phyloP scores from a whole-genome alignment of 129 eudicot genomes.

The Mikania micrantha region DNA sequence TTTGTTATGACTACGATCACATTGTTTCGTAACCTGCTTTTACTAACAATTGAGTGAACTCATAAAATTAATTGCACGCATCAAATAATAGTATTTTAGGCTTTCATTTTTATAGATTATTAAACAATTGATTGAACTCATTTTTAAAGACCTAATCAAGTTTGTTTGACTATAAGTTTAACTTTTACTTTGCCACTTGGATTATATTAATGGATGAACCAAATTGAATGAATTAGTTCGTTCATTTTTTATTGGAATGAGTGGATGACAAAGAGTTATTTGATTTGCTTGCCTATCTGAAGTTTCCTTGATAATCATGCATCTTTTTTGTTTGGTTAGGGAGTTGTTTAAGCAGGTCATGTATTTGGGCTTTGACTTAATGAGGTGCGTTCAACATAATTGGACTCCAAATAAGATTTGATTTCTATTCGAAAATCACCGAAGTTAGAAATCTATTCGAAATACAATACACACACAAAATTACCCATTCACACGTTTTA shows the following conservation, averaged over 20 bases:
- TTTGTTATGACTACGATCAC: slow-evolving; percentile 87
- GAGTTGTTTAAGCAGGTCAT: too few species aligned
- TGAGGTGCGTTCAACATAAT: too few species aligned
- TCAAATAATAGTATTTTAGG: too few species aligned
- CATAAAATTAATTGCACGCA: not conserved
- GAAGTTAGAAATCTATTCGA: too few species aligned
- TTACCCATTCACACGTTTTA: too few species aligned
- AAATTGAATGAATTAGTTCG: not conserved
- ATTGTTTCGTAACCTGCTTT: slow-evolving; percentile 40
- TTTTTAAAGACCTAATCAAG: not conserved
- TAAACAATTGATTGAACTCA: not conserved
- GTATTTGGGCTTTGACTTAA: not conserved
- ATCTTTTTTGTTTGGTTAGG: not conserved
- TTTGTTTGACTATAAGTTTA: slow-evolving; percentile 8
- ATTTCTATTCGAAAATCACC: too few species aligned
- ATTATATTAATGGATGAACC: not conserved
- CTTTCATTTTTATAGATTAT: not conserved
- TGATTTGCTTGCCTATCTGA: not conserved
- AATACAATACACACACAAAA: too few species aligned
- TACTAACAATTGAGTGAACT: not conserved
- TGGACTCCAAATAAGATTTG: too few species aligned
- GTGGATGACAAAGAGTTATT: slow-evolving; percentile 9
- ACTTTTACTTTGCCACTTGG: slow-evolving; percentile 3
- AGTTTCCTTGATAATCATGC: slow-evolving; percentile 5
- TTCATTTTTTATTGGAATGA: not conserved